Percentiles rank a stretch among this genome's conserved stretches.
phyloP scores from a whole-genome alignment of 768 basidiomycete species.

The Tylopilus sp. region DNA sequence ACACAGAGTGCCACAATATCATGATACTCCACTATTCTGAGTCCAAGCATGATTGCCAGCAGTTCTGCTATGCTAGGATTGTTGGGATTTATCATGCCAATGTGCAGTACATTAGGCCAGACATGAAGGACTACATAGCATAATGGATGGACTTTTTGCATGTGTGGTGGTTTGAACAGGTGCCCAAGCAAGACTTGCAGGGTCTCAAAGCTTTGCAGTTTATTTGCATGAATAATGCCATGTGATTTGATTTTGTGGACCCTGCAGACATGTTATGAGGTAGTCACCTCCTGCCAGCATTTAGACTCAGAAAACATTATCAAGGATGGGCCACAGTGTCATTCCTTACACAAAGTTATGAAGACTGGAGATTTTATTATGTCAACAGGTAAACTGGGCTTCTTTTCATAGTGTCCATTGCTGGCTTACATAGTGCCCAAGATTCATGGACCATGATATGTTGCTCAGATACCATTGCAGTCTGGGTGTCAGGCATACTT shows the following conservation, averaged over 20 bases:
- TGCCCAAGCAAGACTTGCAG: background rate
- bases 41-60: background rate
- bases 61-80: background rate
- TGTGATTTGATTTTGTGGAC: background rate
- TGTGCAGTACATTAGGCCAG: background rate
- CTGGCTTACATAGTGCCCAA: background rate
- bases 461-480: background rate
- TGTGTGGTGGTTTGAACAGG: background rate
- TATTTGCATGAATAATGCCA: background rate
- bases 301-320: background rate
- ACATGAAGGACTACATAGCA: background rate
- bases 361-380: background rate
- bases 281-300: background rate
- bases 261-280: background rate
- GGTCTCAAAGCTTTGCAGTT: background rate
- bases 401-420: no score
- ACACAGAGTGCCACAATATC: background rate
- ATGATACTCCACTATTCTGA: background rate
- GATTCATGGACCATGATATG: background rate
- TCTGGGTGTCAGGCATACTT: background rate
- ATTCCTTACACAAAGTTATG: background rate
- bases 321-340: background rate
- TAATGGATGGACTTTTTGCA: background rate
- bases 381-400: background rate
- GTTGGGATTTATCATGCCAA: background rate